These are phyloP conservation scores for Herpetospermum pedunculosum DNA, from an alignment of 306 rosid species.

Conservation along the genomic window DNA sequence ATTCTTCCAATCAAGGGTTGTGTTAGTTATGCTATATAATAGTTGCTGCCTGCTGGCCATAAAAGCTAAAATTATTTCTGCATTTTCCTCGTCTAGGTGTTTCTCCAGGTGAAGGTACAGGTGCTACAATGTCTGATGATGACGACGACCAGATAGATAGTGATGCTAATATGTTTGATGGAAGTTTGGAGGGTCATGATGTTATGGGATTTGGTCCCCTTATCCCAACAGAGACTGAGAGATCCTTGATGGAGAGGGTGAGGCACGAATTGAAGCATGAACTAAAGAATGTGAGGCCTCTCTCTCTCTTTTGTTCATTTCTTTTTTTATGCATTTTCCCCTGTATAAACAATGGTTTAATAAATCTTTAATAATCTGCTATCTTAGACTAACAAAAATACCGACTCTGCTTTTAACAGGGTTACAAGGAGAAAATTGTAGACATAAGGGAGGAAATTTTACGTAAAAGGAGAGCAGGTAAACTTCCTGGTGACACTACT, in stretches of 20 bases:
- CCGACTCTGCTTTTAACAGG: slow-evolving; percentile 25
- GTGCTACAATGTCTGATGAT: slow-evolving; percentile 86
- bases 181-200: slow-evolving; percentile 54
- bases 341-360: neutral
- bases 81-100: slow-evolving; percentile 86
- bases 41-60: neutral
- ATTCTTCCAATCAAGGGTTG: neutral
- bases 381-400: neutral
- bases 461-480: slow-evolving; percentile 98
- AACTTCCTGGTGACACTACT: slow-evolving; percentile 97
- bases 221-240: slow-evolving; percentile 79
- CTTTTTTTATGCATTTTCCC: neutral
- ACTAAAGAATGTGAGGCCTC: slow-evolving; percentile 77
- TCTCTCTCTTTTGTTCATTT: neutral
- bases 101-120: slow-evolving; percentile 85
- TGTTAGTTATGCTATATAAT: neutral
- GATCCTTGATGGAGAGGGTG: slow-evolving; percentile 91
- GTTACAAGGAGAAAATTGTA: slow-evolving; percentile 85
- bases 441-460: slow-evolving; percentile 91
- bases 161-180: slow-evolving; percentile 57
- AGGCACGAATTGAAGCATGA: slow-evolving; percentile 91
- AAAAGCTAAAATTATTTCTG: slow-evolving; percentile 18
- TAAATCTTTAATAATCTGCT: neutral
- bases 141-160: slow-evolving; percentile 75
- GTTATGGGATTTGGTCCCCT: slow-evolving; percentile 81